Percentiles rank a stretch among this genome's conserved stretches.
Conservation (phyloP, 1,284 basidiomycete species). For the Garcileccinum viscosum region DNA sequence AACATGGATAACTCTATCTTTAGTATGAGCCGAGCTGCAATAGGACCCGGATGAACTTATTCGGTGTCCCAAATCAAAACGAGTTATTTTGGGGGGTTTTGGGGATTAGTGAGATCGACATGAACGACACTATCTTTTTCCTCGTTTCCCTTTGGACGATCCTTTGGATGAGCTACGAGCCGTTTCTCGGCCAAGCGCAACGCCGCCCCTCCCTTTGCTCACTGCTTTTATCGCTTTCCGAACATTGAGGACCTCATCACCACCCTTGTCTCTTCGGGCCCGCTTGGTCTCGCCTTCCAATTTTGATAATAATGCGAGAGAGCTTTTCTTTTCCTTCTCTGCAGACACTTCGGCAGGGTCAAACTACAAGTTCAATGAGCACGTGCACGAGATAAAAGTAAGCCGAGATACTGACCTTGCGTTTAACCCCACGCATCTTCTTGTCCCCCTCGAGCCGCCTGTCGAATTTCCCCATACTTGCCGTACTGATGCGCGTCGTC, state of each 20-base stretch:
- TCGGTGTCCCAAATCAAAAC: no score
- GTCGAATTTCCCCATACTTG: constrained; percentile 94
- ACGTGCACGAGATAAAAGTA: neutral
- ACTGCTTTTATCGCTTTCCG: constrained; percentile 87
- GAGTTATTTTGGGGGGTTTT: no score
- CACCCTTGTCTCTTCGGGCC: constrained; percentile 57
- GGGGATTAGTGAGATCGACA: no score
- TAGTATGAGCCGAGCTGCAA: no score
- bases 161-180: constrained; percentile 8
- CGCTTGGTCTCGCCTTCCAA: constrained; percentile 77
- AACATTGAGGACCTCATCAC: constrained; percentile 73
- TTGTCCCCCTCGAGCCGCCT: constrained; percentile 90
- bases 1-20: no score
- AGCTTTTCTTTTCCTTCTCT: constrained; percentile 71
- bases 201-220: constrained; percentile 70
- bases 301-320: constrained; percentile 78
- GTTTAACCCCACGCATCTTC: constrained; percentile 86
- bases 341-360: constrained; percentile 77
- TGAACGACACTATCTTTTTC: constrained; percentile 22
- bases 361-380: constrained; percentile 57
- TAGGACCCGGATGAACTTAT: no score
- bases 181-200: constrained; percentile 55
- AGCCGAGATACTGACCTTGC: constrained; percentile 73
- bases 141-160: constrained; percentile 28
- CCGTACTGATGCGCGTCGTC: constrained; percentile 85